Base-by-base conservation (phyloP, 352 stramenopile genomes). In the Phytophthora sp. region DNA sequence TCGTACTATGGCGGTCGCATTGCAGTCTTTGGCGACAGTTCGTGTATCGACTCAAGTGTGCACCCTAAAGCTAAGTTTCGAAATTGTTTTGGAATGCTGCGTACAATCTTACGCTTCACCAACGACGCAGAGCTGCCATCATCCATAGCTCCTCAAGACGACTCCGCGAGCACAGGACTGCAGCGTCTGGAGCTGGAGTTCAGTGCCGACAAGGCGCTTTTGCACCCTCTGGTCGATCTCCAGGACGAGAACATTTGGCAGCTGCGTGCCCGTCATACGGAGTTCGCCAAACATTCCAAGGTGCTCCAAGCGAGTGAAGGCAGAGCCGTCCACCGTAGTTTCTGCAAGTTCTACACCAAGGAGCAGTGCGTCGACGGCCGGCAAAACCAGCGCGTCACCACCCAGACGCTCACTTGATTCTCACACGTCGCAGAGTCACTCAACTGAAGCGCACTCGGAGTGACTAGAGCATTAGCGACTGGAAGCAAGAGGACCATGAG, bases 1-100 rank as follows among this genome's bases (percentile, higher is more conserved):
- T 82, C 81, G 13, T 46, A 53, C 10, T 72, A 82, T 51, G 82
- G 82, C 4, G 85, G 85, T 31, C 82, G 85, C 10, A 91, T 94
- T 15, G 83, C 82, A 9, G 82, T 91, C 18, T 92, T 87, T 49
- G 85, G 85, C 9, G 85, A 94, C 56, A 87, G 72, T 12, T 87
- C 82, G 15, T 94, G 82, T 51, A 63, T 94, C 13, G 85, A 94
- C 31, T 75, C 81, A 5, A 88, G 76, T 26, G 79, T 79, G 5
- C 78, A 91, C 31, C 55, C 59, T 31, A 30, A 39, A 21, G 35
- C 66, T 8, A 72, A 68, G 53, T 87, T 88, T 54, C 66, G 59
- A 4, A 56, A 89, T 41, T 92, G 84, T 54, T 91, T 91, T 26
- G 49, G 54, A 15, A 89, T 91, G 82, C 56, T 91, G n/a, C 69